Conservation (phyloP, 176 grass and related monocot species). For the Cocos nucifera region DNA sequence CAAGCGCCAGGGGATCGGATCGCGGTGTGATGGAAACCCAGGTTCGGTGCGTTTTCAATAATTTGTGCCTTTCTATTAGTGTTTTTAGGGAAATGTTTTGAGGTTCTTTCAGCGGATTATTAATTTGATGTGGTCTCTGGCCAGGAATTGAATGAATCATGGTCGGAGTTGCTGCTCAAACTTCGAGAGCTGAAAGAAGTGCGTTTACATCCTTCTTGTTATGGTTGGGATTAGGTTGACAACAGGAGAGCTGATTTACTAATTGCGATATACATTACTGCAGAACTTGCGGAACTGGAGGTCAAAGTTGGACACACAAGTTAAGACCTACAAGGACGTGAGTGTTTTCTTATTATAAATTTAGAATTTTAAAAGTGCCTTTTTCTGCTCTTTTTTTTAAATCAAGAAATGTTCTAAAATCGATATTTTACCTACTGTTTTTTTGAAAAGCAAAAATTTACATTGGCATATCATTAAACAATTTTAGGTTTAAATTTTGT, state of each 20-base stretch:
- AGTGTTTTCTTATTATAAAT: slow-evolving; percentile 9
- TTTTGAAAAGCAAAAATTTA: neutral
- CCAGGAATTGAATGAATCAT: slow-evolving; percentile 65
- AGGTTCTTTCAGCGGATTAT: neutral
- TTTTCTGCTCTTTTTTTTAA: slow-evolving; percentile 9
- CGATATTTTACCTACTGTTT: neutral
- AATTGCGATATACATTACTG: slow-evolving; percentile 15
- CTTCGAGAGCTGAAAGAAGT: slow-evolving; percentile 65
- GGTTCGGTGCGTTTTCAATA: neutral
- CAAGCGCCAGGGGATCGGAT: slow-evolving; percentile 17
- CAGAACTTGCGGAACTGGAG: slow-evolving; percentile 70
- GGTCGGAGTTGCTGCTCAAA: slow-evolving; percentile 39
- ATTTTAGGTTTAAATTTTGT: too few relatives aligned
- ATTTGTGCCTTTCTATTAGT: neutral
- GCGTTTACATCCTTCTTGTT: neutral
- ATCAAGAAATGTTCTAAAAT: neutral
- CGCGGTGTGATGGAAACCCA: slow-evolving; percentile 5
- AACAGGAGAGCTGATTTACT: neutral
- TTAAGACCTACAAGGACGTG: slow-evolving; percentile 28
- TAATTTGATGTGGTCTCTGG: slow-evolving; percentile 9
- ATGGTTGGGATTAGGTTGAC: too few relatives aligned
- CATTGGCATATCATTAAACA: neutral
- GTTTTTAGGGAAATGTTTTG: neutral
- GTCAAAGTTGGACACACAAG: slow-evolving; percentile 38
- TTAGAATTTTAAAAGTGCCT: neutral